These are phyloP conservation scores for Myxozyma neglecta DNA, from an alignment of 805 yeast species.

Conservation along the genomic window DNA sequence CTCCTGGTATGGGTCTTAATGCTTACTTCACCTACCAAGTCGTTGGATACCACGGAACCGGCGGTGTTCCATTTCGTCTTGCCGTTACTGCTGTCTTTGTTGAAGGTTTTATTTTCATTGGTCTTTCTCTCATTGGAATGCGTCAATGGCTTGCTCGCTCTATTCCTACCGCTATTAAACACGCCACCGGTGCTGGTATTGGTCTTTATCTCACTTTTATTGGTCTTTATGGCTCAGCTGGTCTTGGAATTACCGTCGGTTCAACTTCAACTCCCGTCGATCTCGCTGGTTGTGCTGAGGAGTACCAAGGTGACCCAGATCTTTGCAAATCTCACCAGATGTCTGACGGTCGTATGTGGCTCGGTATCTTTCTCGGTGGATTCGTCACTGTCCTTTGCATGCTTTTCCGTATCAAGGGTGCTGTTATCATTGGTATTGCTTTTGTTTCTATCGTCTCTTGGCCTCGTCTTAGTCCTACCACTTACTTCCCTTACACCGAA, in stretches of 20 bases:
- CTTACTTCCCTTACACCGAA: slow-evolving; percentile 31
- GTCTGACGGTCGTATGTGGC: slow-evolving; percentile 31
- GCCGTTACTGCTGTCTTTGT: slow-evolving; percentile 35
- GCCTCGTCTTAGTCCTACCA: slow-evolving; percentile 29
- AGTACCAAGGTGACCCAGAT: slow-evolving; percentile 22
- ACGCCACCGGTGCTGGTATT: slow-evolving; percentile 34
- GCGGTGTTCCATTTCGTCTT: slow-evolving; percentile 28
- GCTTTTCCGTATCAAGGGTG: slow-evolving; percentile 33
- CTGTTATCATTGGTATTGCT: slow-evolving; percentile 31
- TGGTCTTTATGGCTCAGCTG: slow-evolving; percentile 32
- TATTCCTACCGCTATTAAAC: slow-evolving; percentile 30
- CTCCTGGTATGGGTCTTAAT: slow-evolving; percentile 35
- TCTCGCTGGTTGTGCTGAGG: slow-evolving; percentile 31
- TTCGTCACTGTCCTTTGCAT: slow-evolving; percentile 30
- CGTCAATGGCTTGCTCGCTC: slow-evolving; percentile 36
- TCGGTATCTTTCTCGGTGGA: slow-evolving; percentile 34
- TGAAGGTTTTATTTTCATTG: slow-evolving; percentile 33
- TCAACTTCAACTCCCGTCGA: slow-evolving; percentile 31
- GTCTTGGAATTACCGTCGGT: slow-evolving; percentile 32
- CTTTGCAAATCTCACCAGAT: slow-evolving; percentile 26
- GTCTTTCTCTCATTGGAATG: slow-evolving; percentile 31
- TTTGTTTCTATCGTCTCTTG: slow-evolving; percentile 32
- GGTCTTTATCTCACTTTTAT: slow-evolving; percentile 32
- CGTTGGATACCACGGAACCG: slow-evolving; percentile 34
- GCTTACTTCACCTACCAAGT: slow-evolving; percentile 35